phyloP scores from a whole-genome alignment of 176 grass and related monocot genomes.

The Themeda triandra region DNA sequence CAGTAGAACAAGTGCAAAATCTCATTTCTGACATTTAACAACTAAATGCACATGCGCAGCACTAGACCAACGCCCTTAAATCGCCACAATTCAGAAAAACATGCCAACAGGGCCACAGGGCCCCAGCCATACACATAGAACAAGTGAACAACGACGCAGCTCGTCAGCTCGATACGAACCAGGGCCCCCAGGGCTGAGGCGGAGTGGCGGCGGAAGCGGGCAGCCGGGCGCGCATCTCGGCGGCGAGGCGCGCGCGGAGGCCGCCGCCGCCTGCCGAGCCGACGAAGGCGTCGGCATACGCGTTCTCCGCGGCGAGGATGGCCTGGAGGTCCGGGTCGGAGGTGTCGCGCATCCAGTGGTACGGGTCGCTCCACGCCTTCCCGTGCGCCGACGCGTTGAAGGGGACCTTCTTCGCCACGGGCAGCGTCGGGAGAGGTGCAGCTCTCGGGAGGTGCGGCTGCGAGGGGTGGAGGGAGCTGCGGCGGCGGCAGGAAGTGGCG shows the following conservation, averaged over 20 bases:
- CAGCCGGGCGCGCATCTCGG: slow-evolving; percentile 74
- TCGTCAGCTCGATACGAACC: slow-evolving; percentile 32
- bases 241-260: slow-evolving; percentile 53
- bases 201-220: slow-evolving; percentile 51
- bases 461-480: neutral
- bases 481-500: slow-evolving; percentile 33
- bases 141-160: neutral
- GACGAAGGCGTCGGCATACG: slow-evolving; percentile 74
- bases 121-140: neutral
- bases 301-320: slow-evolving; percentile 62
- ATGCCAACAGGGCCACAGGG: neutral
- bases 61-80: neutral
- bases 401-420: slow-evolving; percentile 69
- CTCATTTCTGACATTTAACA: neutral
- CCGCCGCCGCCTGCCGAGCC: slow-evolving; percentile 37
- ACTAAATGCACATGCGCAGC: neutral
- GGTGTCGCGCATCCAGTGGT: slow-evolving; percentile 88
- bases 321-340: slow-evolving; percentile 56
- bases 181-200: slow-evolving; percentile 77
- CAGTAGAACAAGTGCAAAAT: neutral
- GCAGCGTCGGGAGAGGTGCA: slow-evolving; percentile 6
- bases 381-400: slow-evolving; percentile 71
- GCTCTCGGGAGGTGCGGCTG: neutral
- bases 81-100: neutral
- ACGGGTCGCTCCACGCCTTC: slow-evolving; percentile 77